Base-by-base conservation (phyloP, 2,329 filamentous ascomycete species). In the Trichoderma lentiforme region DNA sequence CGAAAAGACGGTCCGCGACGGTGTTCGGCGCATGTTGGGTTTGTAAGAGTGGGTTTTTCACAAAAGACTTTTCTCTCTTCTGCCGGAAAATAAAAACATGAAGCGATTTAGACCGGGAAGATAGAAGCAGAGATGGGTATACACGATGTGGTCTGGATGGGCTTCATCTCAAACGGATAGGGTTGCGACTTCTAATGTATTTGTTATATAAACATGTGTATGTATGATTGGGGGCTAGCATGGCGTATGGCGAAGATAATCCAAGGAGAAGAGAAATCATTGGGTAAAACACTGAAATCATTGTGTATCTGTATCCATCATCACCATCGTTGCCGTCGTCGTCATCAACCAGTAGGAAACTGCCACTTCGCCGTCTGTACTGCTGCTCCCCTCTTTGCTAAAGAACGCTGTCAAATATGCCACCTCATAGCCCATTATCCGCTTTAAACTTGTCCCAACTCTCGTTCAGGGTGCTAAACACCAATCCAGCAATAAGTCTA, bases 1-100 rank as follows among this genome's bases (percentile, higher is more conserved):
- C 83, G 95, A 98, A 84, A 88, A 89, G 79, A 91, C 91, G 82
- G 96, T 99, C 47, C 88, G 92, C 77, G 91, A 93, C 73, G 92
- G 94, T 74, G 95, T 98, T 53, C 87, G 92, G 79, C 89, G 89
- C 78, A 93, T 91, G 80, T 81, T 97, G 77, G 94, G 94, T 1
- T 82, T 97, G 76, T 94, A 11, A 70, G n/a, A 7, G 30, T 1
- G 3, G 28, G 0, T 4, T 21, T n/a, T 30, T 60, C 12, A 30
- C 32, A 32, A 15, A 11, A 11, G 26, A 47, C 4, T 3, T 34
- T 34, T 39, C n/a, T 28, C 11, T 63, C 60, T 18, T 28, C 14
- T 60, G 5, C 9, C n/a, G 28, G 2, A n/a, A 28, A 6, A 39
- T 6, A 3, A 18, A n/a, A 51, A 47, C 1, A 47, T 3, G 12